Evolutionary conservation across 805 yeast species (phyloP).

Genomic region (Suhomyces sp.): DNA sequence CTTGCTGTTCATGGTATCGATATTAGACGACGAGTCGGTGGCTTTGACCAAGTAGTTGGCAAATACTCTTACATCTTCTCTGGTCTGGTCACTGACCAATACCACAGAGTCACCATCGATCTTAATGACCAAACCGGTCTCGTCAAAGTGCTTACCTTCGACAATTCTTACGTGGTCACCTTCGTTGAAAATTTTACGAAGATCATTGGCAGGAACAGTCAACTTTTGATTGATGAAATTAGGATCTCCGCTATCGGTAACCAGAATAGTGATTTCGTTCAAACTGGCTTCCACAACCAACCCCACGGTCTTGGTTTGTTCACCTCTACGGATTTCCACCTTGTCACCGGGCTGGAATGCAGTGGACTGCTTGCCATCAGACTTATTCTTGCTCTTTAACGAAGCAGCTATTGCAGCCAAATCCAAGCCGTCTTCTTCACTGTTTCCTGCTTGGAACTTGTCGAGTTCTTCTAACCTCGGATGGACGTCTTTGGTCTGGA

Average conservation of each 20-base stretch:
- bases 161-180: conserved; percentile 96
- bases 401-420: conserved; percentile 81
- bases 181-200: conserved; percentile 79
- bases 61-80: conserved; percentile 86
- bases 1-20: conserved; percentile 66
- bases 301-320: conserved; percentile 87
- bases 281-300: conserved; percentile 64
- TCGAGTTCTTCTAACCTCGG: conserved; percentile 90
- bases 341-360: conserved; percentile 89
- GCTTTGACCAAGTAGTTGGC: conserved; percentile 89
- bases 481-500: conserved; percentile 77
- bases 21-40: conserved; percentile 65
- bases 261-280: conserved; percentile 49
- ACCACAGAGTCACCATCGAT: conserved; percentile 84
- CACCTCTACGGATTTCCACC: conserved; percentile 90
- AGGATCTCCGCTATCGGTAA: conserved; percentile 56
- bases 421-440: conserved; percentile 81
- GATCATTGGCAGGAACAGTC: conserved; percentile 77
- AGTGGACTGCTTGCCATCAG: conserved; percentile 26
- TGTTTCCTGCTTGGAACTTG: conserved; percentile 67
- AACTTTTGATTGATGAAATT: conserved; percentile 55
- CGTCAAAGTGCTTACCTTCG: conserved; percentile 88
- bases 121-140: conserved; percentile 89
- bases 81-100: conserved; percentile 83
- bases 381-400: conserved; percentile 52